These are phyloP conservation scores for Alternaria postmessia DNA, from an alignment of 2,329 filamentous ascomycete species.

Conservation along the genomic window DNA sequence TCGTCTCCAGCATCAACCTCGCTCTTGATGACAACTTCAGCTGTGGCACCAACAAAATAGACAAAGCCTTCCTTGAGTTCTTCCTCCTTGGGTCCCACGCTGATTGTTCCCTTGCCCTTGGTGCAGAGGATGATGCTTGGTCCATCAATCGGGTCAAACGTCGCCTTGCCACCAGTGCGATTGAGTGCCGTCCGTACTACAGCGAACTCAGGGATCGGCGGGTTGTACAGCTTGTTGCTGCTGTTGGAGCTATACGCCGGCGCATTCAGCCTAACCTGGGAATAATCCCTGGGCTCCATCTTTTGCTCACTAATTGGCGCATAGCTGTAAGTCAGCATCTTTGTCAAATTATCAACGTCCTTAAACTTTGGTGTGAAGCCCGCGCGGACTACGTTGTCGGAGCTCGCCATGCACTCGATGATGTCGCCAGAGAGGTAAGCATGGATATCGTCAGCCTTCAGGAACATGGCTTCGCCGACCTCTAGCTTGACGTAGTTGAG, in stretches of 20 bases:
- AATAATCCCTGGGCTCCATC: constrained; percentile 85
- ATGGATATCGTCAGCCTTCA: constrained; percentile 96
- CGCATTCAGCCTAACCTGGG: constrained; percentile 84
- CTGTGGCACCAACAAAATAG: constrained; percentile 80
- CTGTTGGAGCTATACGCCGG: constrained; percentile 81
- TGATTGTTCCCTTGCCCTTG: constrained; percentile 80
- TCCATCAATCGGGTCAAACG: constrained; percentile 85
- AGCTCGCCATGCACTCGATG: constrained; percentile 98
- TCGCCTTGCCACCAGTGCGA: constrained; percentile 76
- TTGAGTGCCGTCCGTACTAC: constrained; percentile 84
- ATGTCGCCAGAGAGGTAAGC: constrained; percentile 94
- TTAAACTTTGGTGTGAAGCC: constrained; percentile 99
- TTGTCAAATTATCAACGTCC: constrained; percentile 86
- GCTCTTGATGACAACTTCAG: constrained; percentile 80
- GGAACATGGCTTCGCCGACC: constrained; percentile 92
- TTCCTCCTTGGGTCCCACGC: constrained; percentile 81
- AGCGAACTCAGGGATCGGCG: constrained; percentile 94
- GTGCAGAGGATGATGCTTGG: constrained; percentile 96
- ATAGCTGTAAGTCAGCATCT: constrained; percentile 94
- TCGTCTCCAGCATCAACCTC: constrained; percentile 54
- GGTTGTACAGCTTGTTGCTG: constrained; percentile 81
- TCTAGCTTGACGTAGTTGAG: constrained; percentile 91
- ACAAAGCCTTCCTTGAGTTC: constrained; percentile 64
- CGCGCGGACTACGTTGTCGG: constrained; percentile 97
- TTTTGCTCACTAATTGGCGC: constrained; percentile 95